phyloP scores from a whole-genome alignment of 306 rosid genomes.

The Cucumis melo region DNA sequence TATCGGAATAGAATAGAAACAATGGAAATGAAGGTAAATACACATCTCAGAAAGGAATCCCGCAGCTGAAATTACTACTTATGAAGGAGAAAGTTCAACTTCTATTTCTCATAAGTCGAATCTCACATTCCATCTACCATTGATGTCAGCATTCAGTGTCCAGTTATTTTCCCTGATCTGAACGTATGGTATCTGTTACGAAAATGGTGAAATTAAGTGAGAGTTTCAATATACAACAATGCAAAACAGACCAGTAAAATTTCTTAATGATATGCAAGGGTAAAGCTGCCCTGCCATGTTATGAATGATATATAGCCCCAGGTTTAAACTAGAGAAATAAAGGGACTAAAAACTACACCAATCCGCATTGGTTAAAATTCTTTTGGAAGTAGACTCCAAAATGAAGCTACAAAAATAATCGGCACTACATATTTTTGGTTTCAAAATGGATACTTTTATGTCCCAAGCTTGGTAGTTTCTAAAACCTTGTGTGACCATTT shows the following conservation, averaged over 20 bases:
- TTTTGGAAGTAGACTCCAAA: no score
- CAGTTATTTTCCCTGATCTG: constrained; percentile 97
- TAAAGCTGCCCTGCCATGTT: background rate
- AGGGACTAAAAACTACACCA: background rate
- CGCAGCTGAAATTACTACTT: background rate
- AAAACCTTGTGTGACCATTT: no score
- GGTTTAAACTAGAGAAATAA: background rate
- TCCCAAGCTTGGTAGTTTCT: no score
- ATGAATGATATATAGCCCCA: background rate
- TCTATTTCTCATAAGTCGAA: constrained; percentile 45
- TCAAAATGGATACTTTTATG: no score
- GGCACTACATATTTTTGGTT: no score
- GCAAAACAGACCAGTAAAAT: background rate
- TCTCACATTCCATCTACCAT: constrained; percentile 89
- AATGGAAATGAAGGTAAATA: background rate
- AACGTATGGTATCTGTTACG: constrained; percentile 71
- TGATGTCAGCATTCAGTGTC: constrained; percentile 63
- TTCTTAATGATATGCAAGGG: background rate
- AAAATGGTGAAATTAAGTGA: constrained; percentile 4
- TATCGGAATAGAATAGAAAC: background rate
- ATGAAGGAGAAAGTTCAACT: background rate
- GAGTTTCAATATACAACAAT: background rate
- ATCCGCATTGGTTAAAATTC: background rate
- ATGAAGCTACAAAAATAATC: no score
- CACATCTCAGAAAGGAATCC: background rate